Evolutionary conservation across 768 basidiomycete species (phyloP).

Genomic region (Exsudoporus frostii): DNA sequence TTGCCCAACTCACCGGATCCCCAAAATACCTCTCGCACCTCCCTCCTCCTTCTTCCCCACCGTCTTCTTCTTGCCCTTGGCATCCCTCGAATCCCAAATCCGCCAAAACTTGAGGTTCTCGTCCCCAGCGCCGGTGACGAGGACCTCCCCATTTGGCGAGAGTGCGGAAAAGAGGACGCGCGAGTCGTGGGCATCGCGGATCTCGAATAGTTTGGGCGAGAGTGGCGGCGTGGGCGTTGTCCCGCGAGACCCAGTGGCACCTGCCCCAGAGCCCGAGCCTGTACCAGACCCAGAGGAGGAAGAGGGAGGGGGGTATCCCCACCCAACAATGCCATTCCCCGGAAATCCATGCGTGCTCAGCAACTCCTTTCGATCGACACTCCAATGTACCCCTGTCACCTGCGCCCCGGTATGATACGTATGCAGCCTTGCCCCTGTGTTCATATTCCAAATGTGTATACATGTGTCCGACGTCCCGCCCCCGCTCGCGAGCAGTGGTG

Average conservation of each 20-base stretch:
- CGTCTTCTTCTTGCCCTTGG: slow-evolving; percentile 32
- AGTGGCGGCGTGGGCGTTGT: slow-evolving; percentile 14
- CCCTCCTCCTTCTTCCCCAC: slow-evolving; percentile 35
- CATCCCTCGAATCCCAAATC: slow-evolving; percentile 63
- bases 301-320: slow-evolving; percentile 64
- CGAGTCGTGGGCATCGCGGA: slow-evolving; percentile 90
- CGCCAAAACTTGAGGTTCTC: slow-evolving; percentile 98
- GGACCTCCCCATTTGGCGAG: slow-evolving; percentile 85
- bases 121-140: slow-evolving; percentile 90
- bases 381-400: slow-evolving; percentile 88
- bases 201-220: slow-evolving; percentile 40
- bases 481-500: slow-evolving; percentile 84
- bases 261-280: slow-evolving; percentile 49
- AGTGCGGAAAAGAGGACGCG: slow-evolving; percentile 83
- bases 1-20: slow-evolving; percentile 30
- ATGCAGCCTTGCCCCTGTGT: slow-evolving; percentile 88
- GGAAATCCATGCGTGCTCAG: slow-evolving; percentile 94
- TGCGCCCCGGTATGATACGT: slow-evolving; percentile 85
- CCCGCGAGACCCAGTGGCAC: slow-evolving; percentile 10
- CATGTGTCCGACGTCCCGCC: slow-evolving; percentile 94
- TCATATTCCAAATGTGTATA: slow-evolving; percentile 87
- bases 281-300: slow-evolving; percentile 38
- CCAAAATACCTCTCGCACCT: slow-evolving; percentile 32
- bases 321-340: slow-evolving; percentile 77
- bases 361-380: slow-evolving; percentile 84